Evolutionary conservation across 352 stramenopile species (phyloP), one percentile per base, ranked within the genome.

Genomic region (Phytophthora sp.): DNA sequence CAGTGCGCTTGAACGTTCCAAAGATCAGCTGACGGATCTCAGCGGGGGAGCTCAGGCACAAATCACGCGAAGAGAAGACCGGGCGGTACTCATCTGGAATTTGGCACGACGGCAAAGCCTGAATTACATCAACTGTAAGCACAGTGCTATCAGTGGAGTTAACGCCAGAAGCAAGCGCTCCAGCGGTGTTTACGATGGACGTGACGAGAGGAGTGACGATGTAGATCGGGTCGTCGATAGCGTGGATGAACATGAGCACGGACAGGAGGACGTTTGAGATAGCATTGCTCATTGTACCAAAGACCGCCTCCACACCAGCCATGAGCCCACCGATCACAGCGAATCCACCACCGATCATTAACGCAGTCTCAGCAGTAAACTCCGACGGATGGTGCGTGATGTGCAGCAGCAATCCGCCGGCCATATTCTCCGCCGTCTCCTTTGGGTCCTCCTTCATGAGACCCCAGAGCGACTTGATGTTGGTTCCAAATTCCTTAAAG

Each of bases 151-250:
- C 24, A 9, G 23, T 60, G n/a, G 27, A 39, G 47, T 44, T 54
- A 20, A 24, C 30, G 20, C 23, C 47, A 0, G n/a, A n/a, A 4
- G 20, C 39, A 13, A 71, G 15, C 3, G 33, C 46, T 18, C 35
- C 52, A 2, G 61, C 47, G 16, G 60, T 63, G 27, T 71, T 42
- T 4, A 74, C 53, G 35, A 74, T 62, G 4, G 60, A 69, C 6
- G 46, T 70, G 47, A 74, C 27, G 9, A 74, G 61, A 1, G 66
- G 66, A 2, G 66, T 74, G 24, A 74, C 60, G 21, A 73, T 68
- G 18, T 61, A 69, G 36, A 73, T 66, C n/a, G 66, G 66, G 30
- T 74, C 59, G 31, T 74, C 66, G 23, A 74, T 66, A 4, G 56
- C 51, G 41, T 74, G 66, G 20, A 74, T 65, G 23, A 74, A 74